Evolutionary conservation across 2,329 filamentous ascomycete species (phyloP).

Genomic region (Arthrinium phaeospermum): DNA sequence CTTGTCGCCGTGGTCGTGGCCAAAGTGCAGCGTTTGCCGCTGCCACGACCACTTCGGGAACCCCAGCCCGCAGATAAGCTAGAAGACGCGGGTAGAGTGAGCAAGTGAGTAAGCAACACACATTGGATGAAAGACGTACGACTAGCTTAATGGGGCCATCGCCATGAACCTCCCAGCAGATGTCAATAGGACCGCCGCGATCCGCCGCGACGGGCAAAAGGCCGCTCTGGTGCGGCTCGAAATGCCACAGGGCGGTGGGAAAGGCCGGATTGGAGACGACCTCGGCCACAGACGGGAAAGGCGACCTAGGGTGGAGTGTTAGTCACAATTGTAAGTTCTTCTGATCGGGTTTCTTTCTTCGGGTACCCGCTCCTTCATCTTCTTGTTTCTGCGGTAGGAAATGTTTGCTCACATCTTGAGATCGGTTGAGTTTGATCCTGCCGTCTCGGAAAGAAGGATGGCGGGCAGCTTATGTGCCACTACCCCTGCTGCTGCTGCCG

Average conservation of each 20-base stretch:
- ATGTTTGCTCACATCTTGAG: not conserved
- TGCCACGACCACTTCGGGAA: slow-evolving; percentile 75
- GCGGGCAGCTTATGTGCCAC: not conserved
- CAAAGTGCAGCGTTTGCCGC: slow-evolving; percentile 82
- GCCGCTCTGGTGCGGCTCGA: slow-evolving; percentile 69
- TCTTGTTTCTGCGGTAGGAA: not conserved
- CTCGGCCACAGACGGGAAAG: slow-evolving; percentile 36
- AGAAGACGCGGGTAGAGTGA: not conserved
- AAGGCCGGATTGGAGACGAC: slow-evolving; percentile 66
- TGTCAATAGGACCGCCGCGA: slow-evolving; percentile 76
- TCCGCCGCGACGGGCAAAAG: slow-evolving; percentile 68
- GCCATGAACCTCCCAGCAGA: slow-evolving; percentile 83
- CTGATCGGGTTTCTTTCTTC: not conserved
- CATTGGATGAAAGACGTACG: slow-evolving; percentile 58
- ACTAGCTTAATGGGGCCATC: slow-evolving; percentile 73
- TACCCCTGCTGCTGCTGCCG: too few species aligned
- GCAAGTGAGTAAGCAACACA: not conserved
- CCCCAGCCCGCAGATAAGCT: slow-evolving; percentile 85
- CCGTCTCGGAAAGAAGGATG: not conserved
- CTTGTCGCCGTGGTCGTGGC: slow-evolving; percentile 68
- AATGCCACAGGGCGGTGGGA: slow-evolving; percentile 68
- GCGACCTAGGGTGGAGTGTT: not conserved
- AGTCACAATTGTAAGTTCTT: not conserved
- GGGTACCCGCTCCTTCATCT: not conserved
- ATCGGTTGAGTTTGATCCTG: slow-evolving; percentile 16